Evolutionary conservation across 2,329 filamentous ascomycete species (phyloP), one percentile per base, ranked within the genome.

Genomic region (Pseudocercospora vitis): DNA sequence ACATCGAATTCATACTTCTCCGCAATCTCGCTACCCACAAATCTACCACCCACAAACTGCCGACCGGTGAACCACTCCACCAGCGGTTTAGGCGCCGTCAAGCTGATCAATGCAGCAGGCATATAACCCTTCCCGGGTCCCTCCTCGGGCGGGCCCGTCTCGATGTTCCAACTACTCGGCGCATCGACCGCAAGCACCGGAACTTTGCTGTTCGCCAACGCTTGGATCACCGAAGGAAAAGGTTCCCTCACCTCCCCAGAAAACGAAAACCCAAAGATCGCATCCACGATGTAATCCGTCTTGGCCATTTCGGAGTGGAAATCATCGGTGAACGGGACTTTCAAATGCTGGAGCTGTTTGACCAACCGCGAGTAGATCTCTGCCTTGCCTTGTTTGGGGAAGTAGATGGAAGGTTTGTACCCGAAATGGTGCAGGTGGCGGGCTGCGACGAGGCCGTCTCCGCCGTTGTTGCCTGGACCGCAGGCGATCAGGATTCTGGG

Each of bases 261-360:
- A 75, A 99, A 99, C 56, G 88, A 94, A 76, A 99, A 99, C 6
- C 89, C 87, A 68, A 99, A 99, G 58, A 99, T 89, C 7, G 94
- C 90, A 72, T 99, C 94, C 54, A 99, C 78, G 49, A 99, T 75
- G 62, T 95, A 88, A 68, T 96, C 87, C 2, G 87, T 81, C 49
- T 83, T 78, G 40, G 77, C 73, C 5, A 95, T 70, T 4, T 88
- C 86, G 4, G 74, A 63, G 2, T 78, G 69, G 64, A 97, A 96
- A 70, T 96, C 89, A 12, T 89, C 81, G 12, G 86, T 86, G 70
- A 97, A 96, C 1, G 89, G 88, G 23, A 99, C 78, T 8, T 86
- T 79, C 51, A 97, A 83, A 67, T 92, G 87, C 65, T 87, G 82
- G 6, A 97, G 83, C 74, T 99, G 94, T 61, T 84, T 94, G 61